A percentile compares a stretch with the other conserved stretches of the same genome.
These are phyloP conservation scores for Suillus bovinus DNA, from an alignment of 768 basidiomycete species.

Conservation along the genomic window DNA sequence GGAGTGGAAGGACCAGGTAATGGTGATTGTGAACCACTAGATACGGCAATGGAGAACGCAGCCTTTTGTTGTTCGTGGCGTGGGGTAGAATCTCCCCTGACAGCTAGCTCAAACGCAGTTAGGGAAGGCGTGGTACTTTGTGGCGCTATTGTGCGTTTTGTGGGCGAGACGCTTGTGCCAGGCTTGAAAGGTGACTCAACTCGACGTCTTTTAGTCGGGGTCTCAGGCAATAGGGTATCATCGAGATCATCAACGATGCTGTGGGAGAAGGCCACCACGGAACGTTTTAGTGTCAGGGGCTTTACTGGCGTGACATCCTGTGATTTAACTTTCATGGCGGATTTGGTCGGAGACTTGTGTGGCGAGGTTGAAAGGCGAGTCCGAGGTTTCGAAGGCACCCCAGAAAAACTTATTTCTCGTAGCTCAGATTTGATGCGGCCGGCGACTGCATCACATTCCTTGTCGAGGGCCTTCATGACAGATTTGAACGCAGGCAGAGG, in stretches of 20 bases:
- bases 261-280: conserved; percentile 19
- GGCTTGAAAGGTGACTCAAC: conserved; percentile 24
- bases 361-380: conserved; percentile 12
- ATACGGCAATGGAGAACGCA: conserved; percentile 4
- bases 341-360: conserved; percentile 23
- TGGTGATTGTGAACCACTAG: conserved; percentile 8
- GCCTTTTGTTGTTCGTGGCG: not conserved
- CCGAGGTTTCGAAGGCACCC: not conserved
- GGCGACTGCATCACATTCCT: conserved; percentile 25
- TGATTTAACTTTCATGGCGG: conserved; percentile 17
- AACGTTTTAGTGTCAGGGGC: conserved; percentile 41
- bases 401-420: conserved; percentile 4
- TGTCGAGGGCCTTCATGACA: conserved; percentile 22
- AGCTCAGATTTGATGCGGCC: conserved; percentile 22
- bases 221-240: conserved; percentile 34
- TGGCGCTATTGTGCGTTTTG: conserved; percentile 5
- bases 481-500: conserved; percentile 20
- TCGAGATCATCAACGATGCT: conserved; percentile 16
- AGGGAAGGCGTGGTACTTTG: not conserved
- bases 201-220: conserved; percentile 45
- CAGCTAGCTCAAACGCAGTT: conserved; percentile 19
- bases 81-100: conserved; percentile 6
- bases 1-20: conserved; percentile 28
- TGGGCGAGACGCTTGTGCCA: conserved; percentile 15
- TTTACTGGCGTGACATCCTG: conserved; percentile 24